Evolutionary conservation across 345 rosid species (phyloP), one percentile per base, ranked within the genome.

Genomic region (Boechera divaricarpa): DNA sequence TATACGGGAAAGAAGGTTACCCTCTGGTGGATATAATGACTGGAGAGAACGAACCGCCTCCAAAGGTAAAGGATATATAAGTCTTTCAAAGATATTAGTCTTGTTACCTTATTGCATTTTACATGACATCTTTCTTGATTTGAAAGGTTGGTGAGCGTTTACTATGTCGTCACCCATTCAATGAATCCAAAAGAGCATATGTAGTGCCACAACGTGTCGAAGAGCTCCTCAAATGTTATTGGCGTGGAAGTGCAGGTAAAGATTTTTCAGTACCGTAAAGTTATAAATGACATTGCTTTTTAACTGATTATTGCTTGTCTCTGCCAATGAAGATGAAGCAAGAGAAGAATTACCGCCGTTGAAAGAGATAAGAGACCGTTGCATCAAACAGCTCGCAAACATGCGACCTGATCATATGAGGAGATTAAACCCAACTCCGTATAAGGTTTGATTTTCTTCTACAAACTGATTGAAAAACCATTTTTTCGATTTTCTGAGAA

Each of bases 321-420:
- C 9, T 44, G 11, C 32, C 3, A 48, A 55, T 74, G 77, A 71
- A 85, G 98, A 72, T 79, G 74, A 85, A 82, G 77, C 52, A 33
- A 85, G 93, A 84, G 94, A 88, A 82, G 90, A 85, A 1, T 78
- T 95, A 70, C 98, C 92, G 11, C 51, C 89, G 45, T 89, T 92
- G 9, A 72, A 85, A 66, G 92, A 81, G 51, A 85, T 86, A 54
- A 84, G 97, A 79, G 87, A 87, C 5, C 91, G 94, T 7, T 91
- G 99, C 81, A 88, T 92, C 75, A 78, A 87, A 47, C 98, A 92
- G 83, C 92, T 92, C 2, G 97, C 83, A 77, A 87, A 83, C 84
- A 92, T 92, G 98, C 88, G 98, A 31, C 76, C 96, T 4, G 98
- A 94, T 83, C 98, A 94, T 70, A 92, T 94, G 91, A 88, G 98